phyloP scores from a whole-genome alignment of 2,329 filamentous ascomycete species.

The Colletotrichum echinochloae region DNA sequence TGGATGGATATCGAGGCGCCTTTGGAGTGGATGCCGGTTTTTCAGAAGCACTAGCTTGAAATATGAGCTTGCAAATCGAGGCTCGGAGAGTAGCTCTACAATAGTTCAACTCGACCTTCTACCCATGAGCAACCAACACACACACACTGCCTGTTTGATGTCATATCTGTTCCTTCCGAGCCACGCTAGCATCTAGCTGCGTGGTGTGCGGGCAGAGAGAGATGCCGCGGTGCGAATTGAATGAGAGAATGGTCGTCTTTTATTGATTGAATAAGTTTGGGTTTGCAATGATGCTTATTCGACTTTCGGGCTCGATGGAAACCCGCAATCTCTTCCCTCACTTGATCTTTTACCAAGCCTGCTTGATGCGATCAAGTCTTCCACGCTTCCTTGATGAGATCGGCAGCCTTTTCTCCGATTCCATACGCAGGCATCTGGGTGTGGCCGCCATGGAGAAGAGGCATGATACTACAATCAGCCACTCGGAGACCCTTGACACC shows the following conservation, averaged over 20 bases:
- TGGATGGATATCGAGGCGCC: constrained; percentile 40
- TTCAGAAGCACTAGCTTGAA: constrained; percentile 17
- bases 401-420: constrained; percentile 64
- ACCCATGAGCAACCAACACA: too few species aligned
- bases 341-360: neutral
- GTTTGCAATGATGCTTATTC: neutral
- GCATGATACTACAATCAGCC: constrained; percentile 65
- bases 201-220: too few species aligned
- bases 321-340: neutral
- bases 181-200: too few species aligned
- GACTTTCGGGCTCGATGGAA: neutral
- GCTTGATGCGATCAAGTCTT: neutral
- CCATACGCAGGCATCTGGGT: constrained; percentile 70
- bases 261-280: neutral
- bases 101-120: neutral
- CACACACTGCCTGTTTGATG: neutral
- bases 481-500: constrained; percentile 66
- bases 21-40: constrained; percentile 42
- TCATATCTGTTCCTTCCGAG: neutral
- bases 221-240: neutral
- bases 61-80: neutral
- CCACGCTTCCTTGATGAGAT: constrained; percentile 59
- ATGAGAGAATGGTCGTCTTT: neutral
- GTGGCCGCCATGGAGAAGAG: constrained; percentile 61
- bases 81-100: neutral